Conservation (phyloP, 2,329 filamentous ascomycete genomes). For the Fusarium miscanthi region DNA sequence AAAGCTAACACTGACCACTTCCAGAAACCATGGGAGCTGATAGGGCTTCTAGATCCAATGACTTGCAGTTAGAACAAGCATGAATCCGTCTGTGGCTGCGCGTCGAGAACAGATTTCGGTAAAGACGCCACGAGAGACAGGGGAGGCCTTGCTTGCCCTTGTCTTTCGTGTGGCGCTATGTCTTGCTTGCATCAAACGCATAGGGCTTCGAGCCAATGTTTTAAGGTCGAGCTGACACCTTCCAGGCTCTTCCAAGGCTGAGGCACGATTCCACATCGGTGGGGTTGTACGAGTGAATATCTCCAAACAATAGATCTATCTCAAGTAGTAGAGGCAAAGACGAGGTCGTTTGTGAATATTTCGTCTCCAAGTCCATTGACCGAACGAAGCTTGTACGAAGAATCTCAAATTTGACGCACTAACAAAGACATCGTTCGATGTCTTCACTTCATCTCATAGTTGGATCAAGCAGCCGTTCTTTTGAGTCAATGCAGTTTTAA, state of each 20-base stretch:
- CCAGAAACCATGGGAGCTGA: constrained; percentile 16
- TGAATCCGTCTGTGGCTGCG: constrained; percentile 1
- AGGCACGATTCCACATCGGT: not conserved
- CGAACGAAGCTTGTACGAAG: not conserved
- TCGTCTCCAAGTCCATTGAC: not conserved
- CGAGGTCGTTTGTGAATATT: constrained; percentile 11
- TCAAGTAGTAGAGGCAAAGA: not conserved
- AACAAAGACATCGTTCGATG: constrained; percentile 9
- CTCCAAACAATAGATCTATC: not conserved
- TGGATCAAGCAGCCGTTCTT: constrained; percentile 17
- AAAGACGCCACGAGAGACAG: constrained; percentile 19
- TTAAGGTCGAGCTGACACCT: not conserved
- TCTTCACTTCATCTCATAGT: constrained; percentile 14
- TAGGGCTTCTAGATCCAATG: constrained; percentile 15
- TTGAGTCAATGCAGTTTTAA: constrained; percentile 37
- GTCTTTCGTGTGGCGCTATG: constrained; percentile 14
- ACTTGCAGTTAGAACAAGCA: constrained; percentile 10
- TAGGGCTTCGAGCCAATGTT: not conserved
- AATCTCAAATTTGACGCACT: not conserved
- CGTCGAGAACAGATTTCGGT: constrained; percentile 17
- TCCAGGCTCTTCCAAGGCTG: constrained; percentile 4
- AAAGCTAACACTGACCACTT: not conserved
- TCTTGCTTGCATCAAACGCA: constrained; percentile 15
- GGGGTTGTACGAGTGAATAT: not conserved
- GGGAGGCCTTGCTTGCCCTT: constrained; percentile 21